Evolutionary conservation across 768 basidiomycete genomes (phyloP), one percentile per base, ranked within the genome.

Genomic region (Trametes cubensis): DNA sequence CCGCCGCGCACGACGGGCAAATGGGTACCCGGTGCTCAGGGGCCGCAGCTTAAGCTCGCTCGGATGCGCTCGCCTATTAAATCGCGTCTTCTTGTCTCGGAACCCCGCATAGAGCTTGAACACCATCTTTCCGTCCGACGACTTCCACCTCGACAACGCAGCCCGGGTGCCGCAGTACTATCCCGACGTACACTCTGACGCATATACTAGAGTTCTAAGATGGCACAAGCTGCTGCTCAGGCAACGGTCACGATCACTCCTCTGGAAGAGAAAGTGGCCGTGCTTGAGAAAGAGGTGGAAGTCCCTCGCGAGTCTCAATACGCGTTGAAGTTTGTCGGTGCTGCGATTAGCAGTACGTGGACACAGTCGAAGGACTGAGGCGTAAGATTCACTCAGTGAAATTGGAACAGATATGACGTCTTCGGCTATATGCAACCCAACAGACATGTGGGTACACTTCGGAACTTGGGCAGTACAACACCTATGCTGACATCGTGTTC

Each of bases 391-490:
- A 40, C 41, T 34, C 10, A 17, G 48, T 10, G 6, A 2, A 3
- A 49, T 14, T 11, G 40, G 10, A 6, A 15, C 54, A 77, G 76
- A 74, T 47, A 77, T 77, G 76, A 60, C 69, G 7, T 72, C 73
- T 1, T 74, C 74, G 11, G 75, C 69, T 2, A 66, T 76, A 45
- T 76, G 67, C 55, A 77, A 77, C 50, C 76, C 76, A 0, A 64
- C 74, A 25, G 76, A 77, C 50, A 72, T 77, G 74, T 74, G 49
- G 51, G 72, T 69, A 18, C 23, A 18, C 34, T 7, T 11, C 6
- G 2, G 34, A 23, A 46, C 14, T 21, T 40, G 23, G 18, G 34
- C 55, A 40, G 3, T 17, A 20, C 10, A 34, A 7, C 23, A 42
- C 4, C 13, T 26, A 44, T 52, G 42, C 41, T 66, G 47, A 60